Evolutionary conservation across 441 rosid genomes (phyloP).

Genomic region (Populus hybrid): DNA sequence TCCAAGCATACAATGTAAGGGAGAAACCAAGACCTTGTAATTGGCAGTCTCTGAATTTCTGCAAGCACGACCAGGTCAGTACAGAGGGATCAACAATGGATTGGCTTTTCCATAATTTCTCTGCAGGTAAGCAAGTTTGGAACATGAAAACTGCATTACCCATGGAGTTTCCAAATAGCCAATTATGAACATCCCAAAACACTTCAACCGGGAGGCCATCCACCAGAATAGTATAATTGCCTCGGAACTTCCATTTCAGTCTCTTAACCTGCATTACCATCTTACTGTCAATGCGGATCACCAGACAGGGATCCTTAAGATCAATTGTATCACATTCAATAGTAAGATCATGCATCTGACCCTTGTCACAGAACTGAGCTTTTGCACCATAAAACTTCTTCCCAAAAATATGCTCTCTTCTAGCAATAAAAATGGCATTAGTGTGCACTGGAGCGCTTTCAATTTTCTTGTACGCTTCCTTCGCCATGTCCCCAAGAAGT

Average conservation of each 20-base stretch:
- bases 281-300: slow-evolving; percentile 75
- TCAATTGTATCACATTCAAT: slow-evolving; percentile 78
- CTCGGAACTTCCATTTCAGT: slow-evolving; percentile 90
- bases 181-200: slow-evolving; percentile 88
- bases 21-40: slow-evolving; percentile 76
- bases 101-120: slow-evolving; percentile 41
- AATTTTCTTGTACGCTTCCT: slow-evolving; percentile 72
- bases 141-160: slow-evolving; percentile 90
- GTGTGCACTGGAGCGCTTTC: slow-evolving; percentile 33
- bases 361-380: slow-evolving; percentile 67
- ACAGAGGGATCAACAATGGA: slow-evolving; percentile 42
- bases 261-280: slow-evolving; percentile 70
- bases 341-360: slow-evolving; percentile 55
- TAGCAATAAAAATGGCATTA: slow-evolving; percentile 57
- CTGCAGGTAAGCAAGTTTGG: slow-evolving; percentile 58
- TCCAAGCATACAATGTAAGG: slow-evolving; percentile 76
- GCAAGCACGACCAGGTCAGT: slow-evolving; percentile 47
- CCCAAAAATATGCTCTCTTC: slow-evolving; percentile 76
- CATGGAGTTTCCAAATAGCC: slow-evolving; percentile 72
- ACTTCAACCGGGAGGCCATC: slow-evolving; percentile 87
- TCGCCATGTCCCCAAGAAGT: slow-evolving; percentile 78
- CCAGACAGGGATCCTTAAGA: slow-evolving; percentile 63
- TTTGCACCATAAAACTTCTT: slow-evolving; percentile 68
- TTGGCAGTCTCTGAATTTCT: slow-evolving; percentile 44
- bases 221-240: slow-evolving; percentile 73